Conservation (phyloP, 192 early-diverging fungal species). For the Spizellomyces sp. region DNA sequence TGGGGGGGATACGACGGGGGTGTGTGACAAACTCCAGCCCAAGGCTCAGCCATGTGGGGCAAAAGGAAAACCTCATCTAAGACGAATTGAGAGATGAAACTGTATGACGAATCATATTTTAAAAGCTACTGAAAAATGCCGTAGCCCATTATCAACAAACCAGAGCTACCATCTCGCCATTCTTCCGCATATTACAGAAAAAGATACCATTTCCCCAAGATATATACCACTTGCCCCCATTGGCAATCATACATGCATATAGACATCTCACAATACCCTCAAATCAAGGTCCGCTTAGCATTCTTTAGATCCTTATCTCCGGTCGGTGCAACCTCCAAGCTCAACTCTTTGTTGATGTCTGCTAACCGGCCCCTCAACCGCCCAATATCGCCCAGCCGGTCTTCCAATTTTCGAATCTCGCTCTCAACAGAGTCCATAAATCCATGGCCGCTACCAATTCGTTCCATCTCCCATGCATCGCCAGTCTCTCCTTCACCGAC, state of each 20-base stretch:
- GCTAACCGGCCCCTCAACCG: constrained; percentile 39
- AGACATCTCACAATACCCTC: neutral
- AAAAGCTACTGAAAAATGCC: too few species aligned
- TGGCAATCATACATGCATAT: neutral
- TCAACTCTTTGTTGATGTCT: constrained; percentile 50
- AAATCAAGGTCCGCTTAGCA: constrained; percentile 54
- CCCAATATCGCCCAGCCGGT: constrained; percentile 37
- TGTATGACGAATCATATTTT: too few species aligned
- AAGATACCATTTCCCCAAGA: too few species aligned
- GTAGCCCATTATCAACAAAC: too few species aligned
- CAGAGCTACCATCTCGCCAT: too few species aligned
- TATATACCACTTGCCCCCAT: too few species aligned
- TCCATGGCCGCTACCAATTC: constrained; percentile 33
- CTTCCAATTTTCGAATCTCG: constrained; percentile 48
- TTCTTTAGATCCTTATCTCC: constrained; percentile 41
- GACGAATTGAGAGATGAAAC: too few species aligned
- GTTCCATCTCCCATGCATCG: constrained; percentile 47
- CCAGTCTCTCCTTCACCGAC: constrained; percentile 45
- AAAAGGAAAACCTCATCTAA: too few species aligned
- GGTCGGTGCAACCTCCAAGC: constrained; percentile 18
- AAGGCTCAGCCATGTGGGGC: too few species aligned
- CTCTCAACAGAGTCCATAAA: constrained; percentile 39
- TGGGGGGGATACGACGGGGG: too few species aligned
- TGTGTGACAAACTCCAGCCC: too few species aligned
- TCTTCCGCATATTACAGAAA: too few species aligned